Base-by-base conservation (phyloP, 192 early-diverging fungal genomes). In the Gonapodya sp. region DNA sequence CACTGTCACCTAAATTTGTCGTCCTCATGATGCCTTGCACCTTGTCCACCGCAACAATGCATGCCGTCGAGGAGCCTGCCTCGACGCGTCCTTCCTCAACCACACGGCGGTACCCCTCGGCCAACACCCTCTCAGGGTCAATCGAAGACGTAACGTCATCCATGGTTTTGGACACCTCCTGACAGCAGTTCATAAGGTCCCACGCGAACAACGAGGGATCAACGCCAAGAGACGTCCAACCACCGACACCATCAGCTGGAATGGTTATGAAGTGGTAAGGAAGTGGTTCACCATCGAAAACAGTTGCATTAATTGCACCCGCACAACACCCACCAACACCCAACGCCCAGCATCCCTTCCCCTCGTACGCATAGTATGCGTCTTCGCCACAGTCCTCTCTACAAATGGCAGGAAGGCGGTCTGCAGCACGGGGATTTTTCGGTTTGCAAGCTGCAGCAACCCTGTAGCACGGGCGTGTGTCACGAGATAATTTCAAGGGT, bases 151-250 rank as follows among this genome's bases (percentile, higher is more conserved):
- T 33, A 32, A 36, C 75, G 8, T 64, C 8, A 31, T 1, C 46
- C 36, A 36, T 31, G 24, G 74, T 0, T 30, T 31, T 36, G 72
- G 81, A 35, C 34, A n/a, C 64, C 46, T 80, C 81, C 2, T 35
- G 36, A 14, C 80, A 36, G 35, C 79, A 82, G 31, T 82, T 36
- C 81, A 82, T 82, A 35, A 82, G 80, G 34, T 82, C 81, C 81
- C 81, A 82, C 80, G 81, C 81, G n/a, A 82, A 82, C 64, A 82
- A 32, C 34, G 36, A 35, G 73, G 81, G 81, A 18, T 82, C 81
- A 31, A 73, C 64, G 30, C 81, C 81, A 0, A 81, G 35, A 0
- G 33, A 34, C 1, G 79, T 79, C 81, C 81, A 82, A 0, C 81
- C 81, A 36, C 81, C 81, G 18, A 82, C 81, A 24, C 81, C 81